Evolutionary conservation across 331 rosid species (phyloP).

Genomic region (Quercus lobata): DNA sequence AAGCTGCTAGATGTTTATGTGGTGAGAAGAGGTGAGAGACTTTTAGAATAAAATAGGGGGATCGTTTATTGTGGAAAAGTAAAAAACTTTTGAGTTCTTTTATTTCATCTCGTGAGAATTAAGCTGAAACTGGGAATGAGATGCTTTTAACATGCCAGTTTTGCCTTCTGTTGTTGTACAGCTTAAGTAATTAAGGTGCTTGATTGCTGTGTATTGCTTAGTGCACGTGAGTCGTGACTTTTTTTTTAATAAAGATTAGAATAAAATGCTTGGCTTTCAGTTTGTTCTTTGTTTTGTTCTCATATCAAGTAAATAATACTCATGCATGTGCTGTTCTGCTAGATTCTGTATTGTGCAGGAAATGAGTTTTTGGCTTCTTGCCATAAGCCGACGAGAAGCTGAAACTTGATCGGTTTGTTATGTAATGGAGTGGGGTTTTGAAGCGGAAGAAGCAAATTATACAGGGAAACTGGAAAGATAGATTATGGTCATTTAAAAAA

Average conservation of each 20-base stretch:
- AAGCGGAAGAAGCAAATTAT: too few relatives aligned
- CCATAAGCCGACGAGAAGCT: not conserved
- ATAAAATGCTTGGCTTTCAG: not conserved
- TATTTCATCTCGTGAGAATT: not conserved
- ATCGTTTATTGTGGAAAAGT: not conserved
- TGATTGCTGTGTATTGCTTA: not conserved
- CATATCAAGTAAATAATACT: not conserved
- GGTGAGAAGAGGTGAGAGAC: constrained; percentile 72
- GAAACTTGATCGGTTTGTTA: not conserved
- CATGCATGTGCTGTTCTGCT: not conserved
- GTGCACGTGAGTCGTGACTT: not conserved
- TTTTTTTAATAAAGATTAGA: not conserved
- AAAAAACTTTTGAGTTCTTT: not conserved
- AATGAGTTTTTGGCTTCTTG: too few relatives aligned
- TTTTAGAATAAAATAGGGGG: not conserved
- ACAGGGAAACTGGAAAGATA: too few relatives aligned
- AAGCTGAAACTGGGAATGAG: not conserved
- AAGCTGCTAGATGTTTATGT: constrained; percentile 80
- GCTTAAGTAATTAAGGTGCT: not conserved
- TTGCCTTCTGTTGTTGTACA: not conserved
- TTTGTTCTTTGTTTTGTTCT: not conserved
- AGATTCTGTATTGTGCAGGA: not conserved
- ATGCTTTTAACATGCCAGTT: not conserved
- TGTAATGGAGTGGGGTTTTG: too few relatives aligned
- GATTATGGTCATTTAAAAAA: too few relatives aligned